Evolutionary conservation across 441 rosid species (phyloP).

Genomic region (Brassica balearica): DNA sequence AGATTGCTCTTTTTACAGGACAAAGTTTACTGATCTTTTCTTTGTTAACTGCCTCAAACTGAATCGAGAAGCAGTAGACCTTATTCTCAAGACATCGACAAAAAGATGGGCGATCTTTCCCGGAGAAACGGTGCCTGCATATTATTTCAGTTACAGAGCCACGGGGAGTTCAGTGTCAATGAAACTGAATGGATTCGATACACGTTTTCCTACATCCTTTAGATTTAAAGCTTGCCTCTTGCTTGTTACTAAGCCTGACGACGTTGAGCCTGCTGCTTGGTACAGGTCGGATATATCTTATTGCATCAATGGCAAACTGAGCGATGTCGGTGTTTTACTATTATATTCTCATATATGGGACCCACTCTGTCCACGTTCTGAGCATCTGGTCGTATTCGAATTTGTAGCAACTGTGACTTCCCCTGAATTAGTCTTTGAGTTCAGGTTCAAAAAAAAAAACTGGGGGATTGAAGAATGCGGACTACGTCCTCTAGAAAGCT

Average conservation of each 20-base stretch:
- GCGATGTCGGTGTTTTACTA: background rate
- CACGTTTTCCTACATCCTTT: background rate
- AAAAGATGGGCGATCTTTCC: background rate
- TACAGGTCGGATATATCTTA: background rate
- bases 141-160: background rate
- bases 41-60: background rate
- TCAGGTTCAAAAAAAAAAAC: background rate
- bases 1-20: background rate
- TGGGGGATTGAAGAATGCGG: slow-evolving; percentile 8
- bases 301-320: background rate
- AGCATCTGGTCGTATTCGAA: background rate
- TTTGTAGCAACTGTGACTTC: background rate
- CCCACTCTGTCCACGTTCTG: background rate
- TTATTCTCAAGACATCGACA: background rate
- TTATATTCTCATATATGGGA: background rate
- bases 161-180: background rate
- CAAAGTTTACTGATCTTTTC: fast-evolving
- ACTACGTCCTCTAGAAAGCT: background rate
- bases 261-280: background rate
- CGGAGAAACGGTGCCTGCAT: background rate
- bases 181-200: background rate
- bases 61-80: background rate
- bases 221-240: background rate
- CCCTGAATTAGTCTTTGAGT: background rate
- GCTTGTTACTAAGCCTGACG: background rate